Percentiles rank a stretch among this genome's conserved stretches.
Evolutionary conservation across 116 monocot genomes (phyloP).

Genomic region (Papilionanthe hybrid): DNA sequence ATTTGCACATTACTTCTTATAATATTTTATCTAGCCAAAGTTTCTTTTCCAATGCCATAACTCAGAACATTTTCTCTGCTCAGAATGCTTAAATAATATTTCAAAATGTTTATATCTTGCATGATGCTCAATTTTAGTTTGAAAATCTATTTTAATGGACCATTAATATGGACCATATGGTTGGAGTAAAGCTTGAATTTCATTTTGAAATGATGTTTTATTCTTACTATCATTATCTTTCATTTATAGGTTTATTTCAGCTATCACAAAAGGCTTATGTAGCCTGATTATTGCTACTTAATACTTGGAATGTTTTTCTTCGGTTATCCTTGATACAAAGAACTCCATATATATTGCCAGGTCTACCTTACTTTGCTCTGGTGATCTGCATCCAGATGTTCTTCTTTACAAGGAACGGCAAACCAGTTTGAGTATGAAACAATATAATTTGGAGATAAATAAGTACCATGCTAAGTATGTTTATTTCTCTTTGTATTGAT

Average conservation of each 20-base stretch:
- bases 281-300: not conserved
- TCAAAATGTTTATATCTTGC: too few species aligned
- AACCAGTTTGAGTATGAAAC: conserved; percentile 31
- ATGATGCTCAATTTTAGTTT: too few species aligned
- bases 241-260: not conserved
- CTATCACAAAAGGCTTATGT: not conserved
- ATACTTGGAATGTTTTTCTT: not conserved
- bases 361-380: conserved; percentile 66
- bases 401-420: conserved; percentile 34
- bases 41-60: too few species aligned
- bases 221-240: not conserved
- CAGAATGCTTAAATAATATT: too few species aligned
- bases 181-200: too few species aligned
- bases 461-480: conserved; percentile 59
- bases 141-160: too few species aligned
- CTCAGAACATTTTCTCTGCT: too few species aligned
- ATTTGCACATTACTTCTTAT: too few species aligned
- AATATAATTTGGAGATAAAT: conserved; percentile 44
- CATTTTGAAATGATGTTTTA: too few species aligned
- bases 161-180: too few species aligned
- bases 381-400: conserved; percentile 68
- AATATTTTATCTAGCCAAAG: too few species aligned
- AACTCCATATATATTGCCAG: conserved; percentile 24
- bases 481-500: not conserved
- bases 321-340: too few species aligned